These are phyloP conservation scores for Rhytidiadelphus loreus DNA, from an alignment of 225 moss, liverwort and hornwort species.

Conservation along the genomic window DNA sequence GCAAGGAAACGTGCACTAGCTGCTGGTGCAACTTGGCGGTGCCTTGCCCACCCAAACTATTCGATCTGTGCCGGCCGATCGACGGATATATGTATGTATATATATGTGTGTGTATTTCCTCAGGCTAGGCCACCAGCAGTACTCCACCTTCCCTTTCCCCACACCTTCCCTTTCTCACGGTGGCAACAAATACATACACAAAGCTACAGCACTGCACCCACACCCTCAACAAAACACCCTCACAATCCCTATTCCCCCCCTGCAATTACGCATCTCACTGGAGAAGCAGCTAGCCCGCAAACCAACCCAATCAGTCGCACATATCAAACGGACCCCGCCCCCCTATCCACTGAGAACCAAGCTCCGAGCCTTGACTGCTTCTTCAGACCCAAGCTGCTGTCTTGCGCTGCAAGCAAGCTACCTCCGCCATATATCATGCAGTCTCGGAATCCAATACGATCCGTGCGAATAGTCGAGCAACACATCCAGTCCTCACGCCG, in stretches of 20 bases:
- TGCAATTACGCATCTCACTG: background rate
- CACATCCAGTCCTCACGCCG: background rate
- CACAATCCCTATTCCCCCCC: background rate
- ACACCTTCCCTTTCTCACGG: background rate
- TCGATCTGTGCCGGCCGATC: background rate
- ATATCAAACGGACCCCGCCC: background rate
- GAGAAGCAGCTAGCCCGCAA: background rate
- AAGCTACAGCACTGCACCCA: background rate
- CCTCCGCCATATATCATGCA: background rate
- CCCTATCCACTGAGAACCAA: background rate
- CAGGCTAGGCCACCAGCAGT: background rate
- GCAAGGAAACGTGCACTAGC: slow-evolving; percentile 13
- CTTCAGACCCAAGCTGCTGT: background rate
- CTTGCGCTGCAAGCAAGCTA: background rate
- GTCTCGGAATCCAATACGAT: background rate
- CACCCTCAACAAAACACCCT: background rate
- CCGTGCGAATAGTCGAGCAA: background rate
- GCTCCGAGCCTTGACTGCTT: background rate
- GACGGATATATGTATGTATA: background rate
- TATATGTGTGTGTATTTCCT: background rate
- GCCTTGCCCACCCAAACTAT: slow-evolving; percentile 17
- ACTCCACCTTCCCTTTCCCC: background rate
- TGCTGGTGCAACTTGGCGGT: slow-evolving; percentile 8
- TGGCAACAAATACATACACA: background rate
- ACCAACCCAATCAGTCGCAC: background rate